A percentile compares a stretch with the other conserved stretches of the same genome.
Conservation (phyloP, 2,329 filamentous ascomycete species). For the Didymella pinodella region DNA sequence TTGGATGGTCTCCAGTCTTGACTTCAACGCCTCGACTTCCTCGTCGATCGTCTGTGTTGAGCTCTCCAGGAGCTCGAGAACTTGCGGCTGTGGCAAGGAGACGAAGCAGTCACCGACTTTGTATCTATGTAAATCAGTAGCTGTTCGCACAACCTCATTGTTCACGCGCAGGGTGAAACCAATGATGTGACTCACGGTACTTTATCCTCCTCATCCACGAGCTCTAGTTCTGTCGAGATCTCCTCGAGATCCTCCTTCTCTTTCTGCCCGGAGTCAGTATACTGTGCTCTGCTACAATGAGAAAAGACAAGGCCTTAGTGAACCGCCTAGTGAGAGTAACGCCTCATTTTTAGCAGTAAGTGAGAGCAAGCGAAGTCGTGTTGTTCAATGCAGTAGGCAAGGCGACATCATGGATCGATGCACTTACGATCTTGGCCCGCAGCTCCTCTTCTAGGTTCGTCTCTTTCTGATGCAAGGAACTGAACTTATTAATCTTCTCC, state of each 20-base stretch:
- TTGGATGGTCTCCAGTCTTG: slow-evolving; percentile 74
- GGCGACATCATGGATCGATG: not conserved
- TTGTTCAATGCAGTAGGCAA: not conserved
- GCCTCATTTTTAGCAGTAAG: not conserved
- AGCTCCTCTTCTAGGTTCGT: slow-evolving; percentile 80
- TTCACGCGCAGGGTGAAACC: too few species aligned
- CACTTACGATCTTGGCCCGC: slow-evolving; percentile 75
- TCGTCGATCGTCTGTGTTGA: slow-evolving; percentile 77
- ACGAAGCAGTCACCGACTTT: slow-evolving; percentile 97
- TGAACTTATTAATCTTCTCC: slow-evolving; percentile 99
- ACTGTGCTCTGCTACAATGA: not conserved
- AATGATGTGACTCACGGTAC: slow-evolving; percentile 75
- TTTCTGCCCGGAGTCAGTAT: slow-evolving; percentile 67
- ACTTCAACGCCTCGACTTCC: slow-evolving; percentile 78
- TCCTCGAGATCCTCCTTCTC: slow-evolving; percentile 98
- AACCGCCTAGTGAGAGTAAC: not conserved
- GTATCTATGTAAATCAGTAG: slow-evolving; percentile 67
- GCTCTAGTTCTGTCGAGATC: slow-evolving; percentile 86
- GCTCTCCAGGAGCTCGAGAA: slow-evolving; percentile 80
- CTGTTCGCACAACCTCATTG: not conserved
- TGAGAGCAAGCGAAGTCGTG: not conserved
- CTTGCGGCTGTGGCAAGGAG: slow-evolving; percentile 81
- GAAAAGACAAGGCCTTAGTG: not conserved
- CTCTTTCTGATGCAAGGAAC: slow-evolving; percentile 88
- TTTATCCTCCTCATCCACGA: slow-evolving; percentile 92